These are phyloP conservation scores for Suillus alpinus DNA, from an alignment of 768 basidiomycete species.

Conservation along the genomic window DNA sequence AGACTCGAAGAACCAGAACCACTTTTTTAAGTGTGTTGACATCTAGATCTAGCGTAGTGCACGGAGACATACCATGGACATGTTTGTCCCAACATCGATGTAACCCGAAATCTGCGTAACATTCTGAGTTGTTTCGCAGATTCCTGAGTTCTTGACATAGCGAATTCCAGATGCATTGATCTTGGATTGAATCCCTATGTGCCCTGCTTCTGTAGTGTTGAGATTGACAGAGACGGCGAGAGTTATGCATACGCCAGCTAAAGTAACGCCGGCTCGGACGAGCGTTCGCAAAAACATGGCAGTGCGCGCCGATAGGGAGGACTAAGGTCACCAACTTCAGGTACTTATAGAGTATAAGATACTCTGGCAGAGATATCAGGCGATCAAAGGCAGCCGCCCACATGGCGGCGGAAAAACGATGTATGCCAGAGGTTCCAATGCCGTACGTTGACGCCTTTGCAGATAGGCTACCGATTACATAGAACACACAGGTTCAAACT, in stretches of 20 bases:
- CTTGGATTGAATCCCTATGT: constrained; percentile 13
- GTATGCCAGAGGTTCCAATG: background rate
- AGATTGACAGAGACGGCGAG: constrained; percentile 1
- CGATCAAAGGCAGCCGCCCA: background rate
- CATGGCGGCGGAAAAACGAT: background rate
- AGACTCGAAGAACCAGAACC: constrained; percentile 77
- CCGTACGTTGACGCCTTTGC: background rate
- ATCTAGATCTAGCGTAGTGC: background rate
- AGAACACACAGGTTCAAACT: no score
- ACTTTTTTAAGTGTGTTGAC: constrained; percentile 33
- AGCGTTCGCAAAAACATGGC: constrained; percentile 13
- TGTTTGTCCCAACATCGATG: constrained; percentile 52
- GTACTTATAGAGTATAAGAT: background rate
- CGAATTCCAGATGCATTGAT: constrained; percentile 34
- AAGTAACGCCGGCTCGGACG: background rate
- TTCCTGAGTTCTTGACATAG: constrained; percentile 55
- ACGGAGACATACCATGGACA: constrained; percentile 48
- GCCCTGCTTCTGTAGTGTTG: background rate
- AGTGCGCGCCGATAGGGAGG: background rate
- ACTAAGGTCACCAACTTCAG: background rate
- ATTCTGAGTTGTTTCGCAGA: constrained; percentile 64
- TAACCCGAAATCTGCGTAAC: constrained; percentile 64
- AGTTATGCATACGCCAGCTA: background rate
- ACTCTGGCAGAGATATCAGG: background rate
- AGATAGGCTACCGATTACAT: no score